Conservation (phyloP, 1,284 basidiomycete species). For the Pholiota adiposa region DNA sequence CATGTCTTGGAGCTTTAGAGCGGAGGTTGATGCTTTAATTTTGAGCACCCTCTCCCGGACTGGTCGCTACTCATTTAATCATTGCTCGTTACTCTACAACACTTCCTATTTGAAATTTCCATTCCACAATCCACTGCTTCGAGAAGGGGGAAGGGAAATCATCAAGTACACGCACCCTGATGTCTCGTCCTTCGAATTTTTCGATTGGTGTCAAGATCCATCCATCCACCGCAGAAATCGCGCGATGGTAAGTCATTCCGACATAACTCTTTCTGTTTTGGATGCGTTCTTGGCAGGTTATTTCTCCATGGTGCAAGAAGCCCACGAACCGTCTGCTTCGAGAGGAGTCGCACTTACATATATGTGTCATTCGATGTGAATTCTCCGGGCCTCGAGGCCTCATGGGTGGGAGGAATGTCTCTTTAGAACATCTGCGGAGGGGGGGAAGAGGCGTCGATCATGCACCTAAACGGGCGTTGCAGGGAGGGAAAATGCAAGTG, state of each 20-base stretch:
- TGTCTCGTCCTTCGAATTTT: neutral
- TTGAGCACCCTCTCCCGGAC: neutral
- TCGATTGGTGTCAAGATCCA: neutral
- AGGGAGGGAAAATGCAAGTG: too few relatives aligned
- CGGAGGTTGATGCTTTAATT: neutral
- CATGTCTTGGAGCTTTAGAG: neutral
- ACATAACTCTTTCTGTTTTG: too few relatives aligned
- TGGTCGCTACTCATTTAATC: neutral
- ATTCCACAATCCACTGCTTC: neutral
- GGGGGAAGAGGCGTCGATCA: neutral
- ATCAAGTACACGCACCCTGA: neutral
- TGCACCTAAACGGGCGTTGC: too few relatives aligned
- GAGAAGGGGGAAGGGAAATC: neutral
- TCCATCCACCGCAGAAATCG: neutral
- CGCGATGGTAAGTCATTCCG: neutral
- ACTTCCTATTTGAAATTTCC: conserved; percentile 7
- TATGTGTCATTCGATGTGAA: neutral
- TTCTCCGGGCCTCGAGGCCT: neutral
- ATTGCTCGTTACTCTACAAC: conserved; percentile 2
- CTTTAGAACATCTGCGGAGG: neutral
- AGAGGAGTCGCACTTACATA: neutral
- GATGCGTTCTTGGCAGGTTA: neutral
- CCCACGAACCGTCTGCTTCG: neutral
- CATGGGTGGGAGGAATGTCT: neutral
- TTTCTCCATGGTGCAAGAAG: neutral